phyloP scores from a whole-genome alignment of 495 filamentous ascomycete genomes.

The Penicillium coprophilum region DNA sequence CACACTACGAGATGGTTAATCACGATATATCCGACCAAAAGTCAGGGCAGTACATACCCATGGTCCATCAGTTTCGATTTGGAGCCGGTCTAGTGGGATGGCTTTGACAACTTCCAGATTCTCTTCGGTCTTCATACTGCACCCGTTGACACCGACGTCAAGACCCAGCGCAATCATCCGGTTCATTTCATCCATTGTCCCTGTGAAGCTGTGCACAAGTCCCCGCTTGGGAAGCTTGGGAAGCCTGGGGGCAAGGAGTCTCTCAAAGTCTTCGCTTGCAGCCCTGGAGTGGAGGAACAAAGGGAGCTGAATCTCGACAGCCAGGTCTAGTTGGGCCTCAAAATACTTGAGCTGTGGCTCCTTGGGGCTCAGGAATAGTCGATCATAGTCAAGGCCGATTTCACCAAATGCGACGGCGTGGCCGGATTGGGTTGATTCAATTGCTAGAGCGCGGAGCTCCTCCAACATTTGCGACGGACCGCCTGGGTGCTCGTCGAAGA shows the following conservation, averaged over 20 bases:
- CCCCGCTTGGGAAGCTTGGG: conserved; percentile 64
- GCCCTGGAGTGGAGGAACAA: conserved; percentile 90
- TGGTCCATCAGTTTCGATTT: conserved; percentile 93
- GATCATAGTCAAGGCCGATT: conserved; percentile 94
- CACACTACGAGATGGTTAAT: conserved; percentile 41
- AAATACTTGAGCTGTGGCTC: conserved; percentile 85
- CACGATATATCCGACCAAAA: not conserved
- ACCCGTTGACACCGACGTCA: conserved; percentile 86
- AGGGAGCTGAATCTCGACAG: conserved; percentile 73
- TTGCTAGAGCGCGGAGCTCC: conserved; percentile 59
- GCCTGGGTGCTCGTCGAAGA: conserved; percentile 60
- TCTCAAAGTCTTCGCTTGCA: conserved; percentile 77
- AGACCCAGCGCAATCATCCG: conserved; percentile 72
- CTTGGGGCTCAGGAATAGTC: conserved; percentile 72
- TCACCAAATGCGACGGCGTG: conserved; percentile 84
- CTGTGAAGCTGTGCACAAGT: conserved; percentile 89
- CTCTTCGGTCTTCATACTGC: conserved; percentile 87
- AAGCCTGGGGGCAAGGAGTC: conserved; percentile 53
- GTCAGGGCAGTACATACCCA: conserved; percentile 54
- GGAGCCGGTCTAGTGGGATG: conserved; percentile 69
- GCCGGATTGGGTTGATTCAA: conserved; percentile 44
- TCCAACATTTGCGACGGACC: conserved; percentile 58
- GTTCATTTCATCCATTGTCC: conserved; percentile 77
- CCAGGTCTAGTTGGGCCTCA: conserved; percentile 72
- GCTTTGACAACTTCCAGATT: conserved; percentile 78